Evolutionary conservation across 805 yeast species (phyloP), one percentile per base, ranked within the genome.

Genomic region (Blastobotrys robertii): DNA sequence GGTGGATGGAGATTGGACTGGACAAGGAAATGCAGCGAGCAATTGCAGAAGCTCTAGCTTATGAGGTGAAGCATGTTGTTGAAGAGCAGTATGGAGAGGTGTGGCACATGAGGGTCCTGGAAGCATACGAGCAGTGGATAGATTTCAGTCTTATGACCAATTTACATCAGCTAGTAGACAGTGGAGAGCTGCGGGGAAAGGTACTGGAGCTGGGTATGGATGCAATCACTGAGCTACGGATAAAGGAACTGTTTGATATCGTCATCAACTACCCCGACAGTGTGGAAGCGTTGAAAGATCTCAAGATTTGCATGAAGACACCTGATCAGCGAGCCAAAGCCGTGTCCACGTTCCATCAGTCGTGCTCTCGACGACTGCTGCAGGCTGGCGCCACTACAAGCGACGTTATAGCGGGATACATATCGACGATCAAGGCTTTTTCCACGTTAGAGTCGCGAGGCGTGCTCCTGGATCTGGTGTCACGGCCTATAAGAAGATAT

Each of bases 401-500:
- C 3, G 84, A 79, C 40, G 77, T 86, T 6, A 72, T 90, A 19
- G 62, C 74, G 2, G 75, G 73, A 42, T 90, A 84, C 55, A 77
- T 83, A 3, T 74, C 77, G 11, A 76, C 88, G 1, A 81, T 88
- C 37, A 70, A 76, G 49, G 70, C 87, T 0, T 85, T 90, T 46
- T 58, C 81, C 22, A 63, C 79, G 0, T 66, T 92, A n/a, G 97
- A 90, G 53, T 94, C 95, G 5, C 70, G 84, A 32, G 95, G 95
- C 0, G 90, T 85, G 1, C 63, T 88, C 28, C 65, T 88, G 6
- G 94, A 84, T 55, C 76, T 77, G 39, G 88, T 84, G 0, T 77
- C 84, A 1, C 62, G 86, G 30, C 92, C 92, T 2, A 82, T 88
- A 2, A 64, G 94, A 40, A 62, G 73, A 16, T 82, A 82, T 60